Base-by-base conservation (phyloP, 2,329 filamentous ascomycete species). In the Akanthomyces muscarius region DNA sequence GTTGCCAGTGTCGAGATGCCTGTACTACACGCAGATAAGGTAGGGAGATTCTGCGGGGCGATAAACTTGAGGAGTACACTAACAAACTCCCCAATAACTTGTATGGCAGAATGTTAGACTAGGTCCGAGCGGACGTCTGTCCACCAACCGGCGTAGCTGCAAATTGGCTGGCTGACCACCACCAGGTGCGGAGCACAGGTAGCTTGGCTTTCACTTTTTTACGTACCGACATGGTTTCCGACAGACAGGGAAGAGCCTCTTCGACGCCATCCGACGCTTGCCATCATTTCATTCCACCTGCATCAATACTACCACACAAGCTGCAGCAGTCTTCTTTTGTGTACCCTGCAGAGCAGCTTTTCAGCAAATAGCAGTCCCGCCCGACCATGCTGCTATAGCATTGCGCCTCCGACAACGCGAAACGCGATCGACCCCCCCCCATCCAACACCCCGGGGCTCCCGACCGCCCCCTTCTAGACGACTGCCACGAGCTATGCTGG, bases 401-500 rank as follows among this genome's bases (percentile, higher is more conserved):
- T 16, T 52, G 33, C 36, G 47, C 45, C 25, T 23, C 28, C 25
- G 23, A 57, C 45, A 44, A 58, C 57, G 61, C 63, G 55, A 62
- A 28, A 25, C 54, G 61, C 56, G 36, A 54, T 48, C 42, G 41
- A 55, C 18, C 30, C 44, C 28, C 38, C 36, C 41, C 56, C 38
- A 66, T 66, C 30, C 38, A 48, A 25, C 44, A 36, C 33, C 38
- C 55, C 63, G 25, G 36, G 47, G 47, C 64, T 55, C 53, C 51
- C 50, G 56, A 59, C 60, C 36, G 16, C 57, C 62, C 61, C 63
- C 63, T 48, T n/a, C 13, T n/a, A 30, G 16, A 55, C 52, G 51
- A 55, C 60, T 21, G 44, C 63, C 66, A 66, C 73, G 68, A 75
- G 71, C 74, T 61, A 76, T 75, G 75, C 72, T 69, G 68, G 66